Evolutionary conservation across 1,139 yeast genomes (phyloP), one percentile per base, ranked within the genome.

Genomic region (Kodamaea sp.): DNA sequence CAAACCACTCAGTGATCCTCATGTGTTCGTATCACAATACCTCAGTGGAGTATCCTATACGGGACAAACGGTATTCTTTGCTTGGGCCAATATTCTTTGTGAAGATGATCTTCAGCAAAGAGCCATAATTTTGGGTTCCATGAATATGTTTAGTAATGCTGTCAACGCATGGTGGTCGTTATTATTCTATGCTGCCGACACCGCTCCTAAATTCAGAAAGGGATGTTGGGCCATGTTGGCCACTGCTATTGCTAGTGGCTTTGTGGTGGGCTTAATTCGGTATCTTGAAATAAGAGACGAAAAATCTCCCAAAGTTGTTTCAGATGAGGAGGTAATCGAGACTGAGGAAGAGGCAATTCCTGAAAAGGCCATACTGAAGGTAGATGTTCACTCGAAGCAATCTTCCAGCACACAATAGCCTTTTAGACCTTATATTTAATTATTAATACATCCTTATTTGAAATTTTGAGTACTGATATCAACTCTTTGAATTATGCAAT

Each of bases 121-220:
- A 43, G 80, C 83, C 0, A 59, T 77, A 19, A 79, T 76, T 0
- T 56, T 78, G 33, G 82, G 80, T 0, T 75, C 80, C 0, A 78
- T 78, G 83, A 78, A 78, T 51, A 76, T 77, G 80, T 76, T 76
- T 44, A 71, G 78, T 27, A 75, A 76, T 48, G 80, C 80, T 2
- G 76, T 76, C 10, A 77, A 76, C 51, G 81, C 82, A 2, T 78
- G 83, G 83, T 77, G 82, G 81, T 69, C 78, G 1, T 48, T 78
- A 15, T 37, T 78, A 3, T 76, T 78, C 47, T 78, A 63, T 44
- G 58, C 68, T 13, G 80, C 80, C 1, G 58, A 68, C 6, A 66
- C 69, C 28, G 80, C 67, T 1, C 83, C 83, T 0, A 57, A 59
- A 32, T 76, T 72, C 44, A 61, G 57, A 34, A 69, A 64, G 29